Evolutionary conservation across 306 rosid species (phyloP).

Genomic region (Quercus engelmannii): DNA sequence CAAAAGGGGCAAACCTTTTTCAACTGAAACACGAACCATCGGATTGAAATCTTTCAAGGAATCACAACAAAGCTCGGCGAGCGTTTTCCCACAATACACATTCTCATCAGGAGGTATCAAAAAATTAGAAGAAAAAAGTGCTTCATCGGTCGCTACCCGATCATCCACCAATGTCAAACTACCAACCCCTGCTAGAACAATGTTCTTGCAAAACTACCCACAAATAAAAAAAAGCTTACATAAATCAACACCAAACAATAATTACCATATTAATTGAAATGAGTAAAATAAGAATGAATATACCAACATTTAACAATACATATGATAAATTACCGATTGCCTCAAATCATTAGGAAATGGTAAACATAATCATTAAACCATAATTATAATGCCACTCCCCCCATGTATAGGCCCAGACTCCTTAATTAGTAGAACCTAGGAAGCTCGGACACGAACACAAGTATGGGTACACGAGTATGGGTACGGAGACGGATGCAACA

Average conservation of each 20-base stretch:
- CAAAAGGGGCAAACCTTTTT: conserved; percentile 49
- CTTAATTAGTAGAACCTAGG: too few relatives aligned
- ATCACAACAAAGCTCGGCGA: conserved; percentile 81
- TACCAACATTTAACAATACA: too few relatives aligned
- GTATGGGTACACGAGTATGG: too few relatives aligned
- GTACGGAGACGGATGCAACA: too few relatives aligned
- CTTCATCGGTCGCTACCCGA: conserved; percentile 55
- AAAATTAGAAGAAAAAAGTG: conserved; percentile 64
- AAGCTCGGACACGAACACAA: too few relatives aligned
- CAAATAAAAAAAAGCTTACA: conserved; percentile 2
- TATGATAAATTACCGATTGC: too few relatives aligned
- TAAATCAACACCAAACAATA: not conserved
- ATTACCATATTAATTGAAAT: not conserved
- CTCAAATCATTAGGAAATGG: too few relatives aligned
- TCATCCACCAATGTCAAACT: conserved; percentile 95
- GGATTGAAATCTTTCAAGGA: conserved; percentile 95
- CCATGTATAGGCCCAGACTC: too few relatives aligned
- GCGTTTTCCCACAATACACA: conserved; percentile 63
- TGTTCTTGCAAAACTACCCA: conserved; percentile 90
- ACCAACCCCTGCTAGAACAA: conserved; percentile 92
- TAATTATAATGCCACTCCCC: too few relatives aligned
- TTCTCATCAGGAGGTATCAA: conserved; percentile 72
- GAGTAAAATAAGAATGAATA: too few relatives aligned
- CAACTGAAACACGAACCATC: conserved; percentile 87
- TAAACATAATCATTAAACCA: too few relatives aligned